These are phyloP conservation scores for Colletotrichum magnum DNA, from an alignment of 2,329 filamentous ascomycete species.

Conservation along the genomic window DNA sequence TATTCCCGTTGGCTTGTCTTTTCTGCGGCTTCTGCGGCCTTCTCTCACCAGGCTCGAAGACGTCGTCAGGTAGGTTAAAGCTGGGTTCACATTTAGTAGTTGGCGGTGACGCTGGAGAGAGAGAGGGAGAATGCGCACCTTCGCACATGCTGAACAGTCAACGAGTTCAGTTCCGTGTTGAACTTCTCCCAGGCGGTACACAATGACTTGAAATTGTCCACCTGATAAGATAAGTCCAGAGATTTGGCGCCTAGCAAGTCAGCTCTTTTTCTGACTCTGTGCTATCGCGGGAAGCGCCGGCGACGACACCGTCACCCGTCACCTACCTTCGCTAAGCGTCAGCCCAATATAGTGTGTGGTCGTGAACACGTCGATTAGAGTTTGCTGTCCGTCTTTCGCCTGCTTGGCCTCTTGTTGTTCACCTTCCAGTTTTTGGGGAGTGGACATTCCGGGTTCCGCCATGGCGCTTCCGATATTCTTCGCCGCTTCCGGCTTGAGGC, in stretches of 20 bases:
- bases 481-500: neutral
- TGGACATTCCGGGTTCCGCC: conserved; percentile 33
- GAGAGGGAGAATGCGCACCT: conserved; percentile 72
- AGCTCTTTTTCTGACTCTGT: conserved; percentile 42
- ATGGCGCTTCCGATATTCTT: neutral
- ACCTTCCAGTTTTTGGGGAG: conserved; percentile 35
- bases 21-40: conserved; percentile 71
- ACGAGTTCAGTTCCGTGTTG: conserved; percentile 79
- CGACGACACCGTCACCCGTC: neutral
- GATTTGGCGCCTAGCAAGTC: conserved; percentile 72
- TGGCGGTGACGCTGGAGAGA: neutral
- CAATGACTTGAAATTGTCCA: conserved; percentile 87
- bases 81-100: conserved; percentile 59
- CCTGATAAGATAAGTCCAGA: conserved; percentile 84
- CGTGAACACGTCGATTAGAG: conserved; percentile 75
- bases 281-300: neutral
- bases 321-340: conserved; percentile 80
- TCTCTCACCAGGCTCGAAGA: conserved; percentile 85
- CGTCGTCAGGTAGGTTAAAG: conserved; percentile 88
- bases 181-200: conserved; percentile 84
- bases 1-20: conserved; percentile 52
- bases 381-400: neutral
- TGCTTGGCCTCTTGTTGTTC: neutral
- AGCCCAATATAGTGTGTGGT: conserved; percentile 96
- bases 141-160: conserved; percentile 87